Base-by-base conservation (phyloP, 176 grass and related monocot genomes). In the Musa itinerans region DNA sequence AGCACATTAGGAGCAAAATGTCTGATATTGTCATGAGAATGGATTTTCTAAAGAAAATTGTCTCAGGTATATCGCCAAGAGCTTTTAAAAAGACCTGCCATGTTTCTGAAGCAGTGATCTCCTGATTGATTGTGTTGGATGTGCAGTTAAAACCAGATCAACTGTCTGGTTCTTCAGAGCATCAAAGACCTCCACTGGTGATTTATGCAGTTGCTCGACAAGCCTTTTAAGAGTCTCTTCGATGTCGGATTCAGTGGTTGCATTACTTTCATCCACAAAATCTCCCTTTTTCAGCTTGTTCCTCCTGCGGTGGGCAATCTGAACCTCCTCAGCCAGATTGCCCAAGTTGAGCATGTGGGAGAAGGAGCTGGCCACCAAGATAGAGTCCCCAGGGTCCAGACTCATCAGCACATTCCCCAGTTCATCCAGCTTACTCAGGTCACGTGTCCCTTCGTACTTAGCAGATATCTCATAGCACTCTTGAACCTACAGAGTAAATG, bases 271-370 rank as follows among this genome's bases (percentile, higher is more conserved):
- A 66, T 99, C 95, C 10, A 61, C 86, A 74, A 99, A 94, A 82
- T 92, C 90, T 50, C 95, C 86, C 15, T 59, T 78, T 5, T 92
- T 94, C 72, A 89, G 84, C 84, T 99, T 99, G 88, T 80, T 99
- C 86, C 95, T 84, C 69, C 88, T 89, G 27, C 91, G 86, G 54
- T 89, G 76, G 5, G 88, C 95, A 54, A 99, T 92, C 86, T 99
- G 95, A 63, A 99, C 95, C 83, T 94, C 95, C 86, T 99, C 95
- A 9, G 95, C 95, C 64, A 99, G 84, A 77, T 94, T 99, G 59
- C 90, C 95, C 54, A 99, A 82, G 78, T 99, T 99, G 80, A 99
- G 95, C 95, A 99, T 99, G 83, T 99, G 95, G 71, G 95, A 99
- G 78, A 99, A 99, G 48, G 95, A 99, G 54, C 91, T 84, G 15